Evolutionary conservation across 306 rosid species (phyloP).

Genomic region (Comarum palustre): DNA sequence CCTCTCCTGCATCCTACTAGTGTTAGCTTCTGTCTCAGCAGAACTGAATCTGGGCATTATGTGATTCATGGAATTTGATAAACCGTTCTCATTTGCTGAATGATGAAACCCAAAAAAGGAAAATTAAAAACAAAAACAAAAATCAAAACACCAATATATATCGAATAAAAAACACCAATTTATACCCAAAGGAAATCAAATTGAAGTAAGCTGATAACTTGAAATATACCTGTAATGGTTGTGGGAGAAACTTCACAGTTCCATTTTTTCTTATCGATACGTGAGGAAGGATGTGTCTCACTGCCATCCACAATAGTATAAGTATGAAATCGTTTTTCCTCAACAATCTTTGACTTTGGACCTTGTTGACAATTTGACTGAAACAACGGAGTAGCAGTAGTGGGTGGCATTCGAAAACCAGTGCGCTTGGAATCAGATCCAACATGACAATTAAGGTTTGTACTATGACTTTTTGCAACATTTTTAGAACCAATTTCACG

Average conservation of each 20-base stretch:
- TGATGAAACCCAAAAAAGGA: constrained; percentile 18
- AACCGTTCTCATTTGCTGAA: constrained; percentile 47
- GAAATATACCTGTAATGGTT: constrained; percentile 46
- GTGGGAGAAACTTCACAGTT: constrained; percentile 32
- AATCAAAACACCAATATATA: neutral
- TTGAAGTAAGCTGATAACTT: constrained; percentile 25
- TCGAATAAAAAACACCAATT: too few relatives aligned
- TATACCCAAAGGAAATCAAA: neutral
- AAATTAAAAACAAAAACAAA: neutral
- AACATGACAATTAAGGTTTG: constrained; percentile 22
- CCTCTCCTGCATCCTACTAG: constrained; percentile 38
- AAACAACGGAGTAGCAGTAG: constrained; percentile 31
- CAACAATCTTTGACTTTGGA: constrained; percentile 36
- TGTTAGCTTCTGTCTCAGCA: constrained; percentile 28
- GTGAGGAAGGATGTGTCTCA: constrained; percentile 31
- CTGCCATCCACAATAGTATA: constrained; percentile 29
- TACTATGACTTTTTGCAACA: constrained; percentile 29
- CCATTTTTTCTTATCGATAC: constrained; percentile 44
- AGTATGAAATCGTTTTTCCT: constrained; percentile 41
- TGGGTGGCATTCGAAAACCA: constrained; percentile 23
- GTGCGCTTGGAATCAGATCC: constrained; percentile 35
- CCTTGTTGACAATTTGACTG: constrained; percentile 40
- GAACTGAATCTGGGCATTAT: constrained; percentile 23
- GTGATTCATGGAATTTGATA: constrained; percentile 38
- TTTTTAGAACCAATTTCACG: constrained; percentile 40